Evolutionary conservation across 2,329 filamentous ascomycete species (phyloP), one percentile per base, ranked within the genome.

Genomic region (Aspergillus sp.): DNA sequence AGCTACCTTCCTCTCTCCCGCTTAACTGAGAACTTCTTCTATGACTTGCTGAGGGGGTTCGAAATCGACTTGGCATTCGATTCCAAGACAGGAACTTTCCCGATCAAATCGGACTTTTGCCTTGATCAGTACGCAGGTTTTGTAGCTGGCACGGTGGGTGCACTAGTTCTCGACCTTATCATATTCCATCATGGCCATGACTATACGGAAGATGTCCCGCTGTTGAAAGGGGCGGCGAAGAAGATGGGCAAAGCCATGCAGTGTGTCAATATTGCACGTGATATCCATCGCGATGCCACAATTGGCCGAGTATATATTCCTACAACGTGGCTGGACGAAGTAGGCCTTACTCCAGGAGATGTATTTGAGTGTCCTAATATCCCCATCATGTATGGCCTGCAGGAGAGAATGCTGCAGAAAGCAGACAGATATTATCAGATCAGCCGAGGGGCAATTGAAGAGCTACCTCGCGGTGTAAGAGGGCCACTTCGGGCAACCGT

Each of bases 231-330:
- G 79, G 81, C 27, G 17, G 64, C 49, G 1, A 38, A 56, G 10
- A 17, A 30, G 0, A 91, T 91, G 89, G 90, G 90, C 0, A 82
- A 89, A 36, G 89, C 89, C 1, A 77, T 92, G n/a, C 89, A 92
- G 68, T 91, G 89, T 66, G 85, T 90, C 67, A 92, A 92, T 68
- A 91, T 92, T 62, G 87, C 88, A 3, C 86, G 90, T 21, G 90
- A 92, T 68, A 86, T 92, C n/a, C 73, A 78, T 3, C 85, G 86
- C 2, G 90, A 92, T 66, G 87, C 89, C 0, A 75, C 77, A 13
- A 85, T 90, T 38, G 81, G 81, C 1, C 83, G 90, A 6, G 88
- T 90, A 6, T 92, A 92, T 70, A 75, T 92, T 4, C 90, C 90
- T 0, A 78, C 79, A 0, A 75, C 76, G 0, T 92, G 89, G 89